Conservation (phyloP, 1,139 yeast genomes). For the Trichomonascaceae sp. region DNA sequence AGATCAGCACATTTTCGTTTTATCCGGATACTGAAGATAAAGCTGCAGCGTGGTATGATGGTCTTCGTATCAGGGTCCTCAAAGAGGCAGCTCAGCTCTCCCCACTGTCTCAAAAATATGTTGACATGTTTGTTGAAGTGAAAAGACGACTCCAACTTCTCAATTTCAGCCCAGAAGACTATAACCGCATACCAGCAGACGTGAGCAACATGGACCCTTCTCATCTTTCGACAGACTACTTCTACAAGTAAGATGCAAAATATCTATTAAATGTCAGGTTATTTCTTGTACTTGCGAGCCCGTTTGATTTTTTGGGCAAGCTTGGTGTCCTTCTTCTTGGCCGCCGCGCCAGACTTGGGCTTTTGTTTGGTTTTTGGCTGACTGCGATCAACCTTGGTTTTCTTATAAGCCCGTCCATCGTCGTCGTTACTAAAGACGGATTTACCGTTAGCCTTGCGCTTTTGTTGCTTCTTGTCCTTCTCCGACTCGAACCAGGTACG, state of each 20-base stretch:
- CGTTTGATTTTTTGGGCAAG: conserved; percentile 57
- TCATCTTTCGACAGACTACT: conserved; percentile 17
- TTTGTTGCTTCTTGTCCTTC: conserved; percentile 41
- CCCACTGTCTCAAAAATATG: conserved; percentile 45
- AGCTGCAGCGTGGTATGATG: conserved; percentile 70
- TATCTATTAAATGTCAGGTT: conserved; percentile 13
- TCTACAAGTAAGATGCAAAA: conserved; percentile 9
- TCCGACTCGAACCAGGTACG: conserved; percentile 94
- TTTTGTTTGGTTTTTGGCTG: conserved; percentile 10
- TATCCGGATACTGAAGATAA: conserved; percentile 62
- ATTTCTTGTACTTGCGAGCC: conserved; percentile 37
- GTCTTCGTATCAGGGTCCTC: conserved; percentile 55
- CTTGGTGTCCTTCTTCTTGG: conserved; percentile 21
- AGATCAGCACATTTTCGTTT: no score
- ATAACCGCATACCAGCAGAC: conserved; percentile 4
- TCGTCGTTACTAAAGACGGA: conserved; percentile 40
- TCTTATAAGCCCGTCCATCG: conserved; percentile 16
- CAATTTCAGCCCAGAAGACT: conserved; percentile 32
- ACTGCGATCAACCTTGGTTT: conserved; percentile 19
- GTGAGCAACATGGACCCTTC: conserved; percentile 5
- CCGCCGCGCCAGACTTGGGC: conserved; percentile 3
- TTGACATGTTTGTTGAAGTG: conserved; percentile 42
- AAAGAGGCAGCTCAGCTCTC: conserved; percentile 34
- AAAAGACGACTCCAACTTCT: conserved; percentile 56
- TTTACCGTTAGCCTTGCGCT: conserved; percentile 15